Evolutionary conservation across 2,329 filamentous ascomycete species (phyloP), one percentile per base, ranked within the genome.

Genomic region (Pseudocercospora ulei): DNA sequence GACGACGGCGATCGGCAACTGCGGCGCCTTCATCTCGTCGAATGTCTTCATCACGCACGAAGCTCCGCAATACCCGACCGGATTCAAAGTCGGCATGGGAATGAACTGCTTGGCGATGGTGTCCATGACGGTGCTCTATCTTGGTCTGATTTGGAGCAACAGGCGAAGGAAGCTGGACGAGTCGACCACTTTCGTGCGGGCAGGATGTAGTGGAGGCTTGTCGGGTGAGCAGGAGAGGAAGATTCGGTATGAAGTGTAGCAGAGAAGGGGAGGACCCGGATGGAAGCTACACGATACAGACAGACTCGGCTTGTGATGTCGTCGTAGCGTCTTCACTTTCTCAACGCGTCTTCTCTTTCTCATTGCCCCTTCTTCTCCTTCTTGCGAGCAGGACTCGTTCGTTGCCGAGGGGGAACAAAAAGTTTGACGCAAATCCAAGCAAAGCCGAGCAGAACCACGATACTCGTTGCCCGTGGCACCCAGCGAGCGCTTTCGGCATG

Each of bases 371-470:
- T 42, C 35, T 39, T 39, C 24, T 31, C 38, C n/a, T 30, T 14
- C 3, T 23, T n/a, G n/a, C 12, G 1, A 8, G 17, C n/a, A 25
- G 28, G 19, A 13, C 12, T n/a, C n/a, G n/a, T n/a, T n/a, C 17
- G 17, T 13, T 33, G 4, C 30, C 9, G 11, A 18, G n/a, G n/a
- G n/a, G n/a, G n/a, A n/a, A n/a, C 24, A 16, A 53, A 27, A 47
- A 69, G 43, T 31, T 60, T 62, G 63, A 63, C 67, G 35, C 56
- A 58, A 30, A 70, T 49, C 56, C 65, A 67, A 39, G 56, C 47
- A 49, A 68, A 65, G n/a, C 66, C 67, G 5, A 59, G 11, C 24
- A 67, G 14, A 1, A 70, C 64, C 22, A 57, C 58, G 5, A 60
- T 53, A 7, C 65, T 54, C 3, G 68, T 71, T 3, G 64, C 67